Base-by-base conservation (phyloP, 2,329 filamentous ascomycete species). In the Pleomassaria siparia region DNA sequence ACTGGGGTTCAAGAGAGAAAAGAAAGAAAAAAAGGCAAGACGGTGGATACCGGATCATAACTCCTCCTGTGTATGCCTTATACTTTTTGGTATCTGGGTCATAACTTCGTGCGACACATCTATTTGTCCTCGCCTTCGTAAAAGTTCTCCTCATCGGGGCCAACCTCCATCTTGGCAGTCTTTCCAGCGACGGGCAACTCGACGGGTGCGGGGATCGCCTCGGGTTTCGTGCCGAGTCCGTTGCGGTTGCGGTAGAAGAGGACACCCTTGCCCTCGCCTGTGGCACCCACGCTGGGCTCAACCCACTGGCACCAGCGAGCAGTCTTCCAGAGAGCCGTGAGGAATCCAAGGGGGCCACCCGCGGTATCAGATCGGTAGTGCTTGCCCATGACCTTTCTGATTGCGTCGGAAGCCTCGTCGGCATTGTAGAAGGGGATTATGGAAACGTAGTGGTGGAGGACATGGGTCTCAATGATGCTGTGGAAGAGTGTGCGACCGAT, bases 361-460 rank as follows among this genome's bases (percentile, higher is more conserved):
- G 83, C 73, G 51, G 84, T 85, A 62, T 99, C 87, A 43, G 88
- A 78, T 56, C 91, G 89, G 80, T 99, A 99, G 81, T 99, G 94
- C 66, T 81, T 80, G 72, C 94, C 94, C 92, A 99, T 96, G 72
- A 99, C 80, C 51, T 83, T 83, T 81, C 91, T 91, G 81, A 97
- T 95, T 65, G 91, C 91, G 62, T 96, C 91, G 62, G 85, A 87
- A 48, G 92, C 91, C 77, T 96, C 91, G 62, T 96, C 91, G 67
- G 91, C 92, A 73, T 96, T 82, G 78, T 97, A 97, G 78, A 96
- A 96, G 54, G 92, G 92, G 59, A 97, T 97, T 66, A 85, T 89
- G 75, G 88, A 92, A 71, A 97, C 84, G 75, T 96, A 97, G 82
- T 97, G 92, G 80, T 97, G 92, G 51, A 96, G 88, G 50, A 97